Conservation (phyloP, 495 filamentous ascomycete genomes). For the Trichoderma orchidacearum region DNA sequence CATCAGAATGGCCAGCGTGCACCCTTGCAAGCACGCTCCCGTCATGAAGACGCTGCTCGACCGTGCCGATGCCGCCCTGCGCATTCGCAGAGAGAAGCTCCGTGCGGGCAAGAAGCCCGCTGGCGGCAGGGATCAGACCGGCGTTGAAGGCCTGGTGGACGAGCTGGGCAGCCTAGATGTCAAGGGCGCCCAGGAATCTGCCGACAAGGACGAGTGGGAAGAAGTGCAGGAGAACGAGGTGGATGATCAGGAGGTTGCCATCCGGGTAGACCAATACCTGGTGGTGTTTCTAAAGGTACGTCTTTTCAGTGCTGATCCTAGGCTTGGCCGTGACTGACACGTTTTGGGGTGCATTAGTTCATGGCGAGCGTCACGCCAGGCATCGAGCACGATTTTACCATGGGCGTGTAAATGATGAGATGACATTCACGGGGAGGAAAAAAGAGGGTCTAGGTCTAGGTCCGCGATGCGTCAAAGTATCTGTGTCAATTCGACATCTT, state of each 20-base stretch:
- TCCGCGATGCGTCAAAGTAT: too few relatives aligned
- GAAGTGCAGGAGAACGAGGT: conserved; percentile 47
- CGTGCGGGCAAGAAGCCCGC: conserved; percentile 33
- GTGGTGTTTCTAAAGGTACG: conserved; percentile 81
- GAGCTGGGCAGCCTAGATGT: conserved; percentile 43
- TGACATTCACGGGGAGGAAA: too few relatives aligned
- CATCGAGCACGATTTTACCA: conserved; percentile 97
- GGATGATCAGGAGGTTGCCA: conserved; percentile 75
- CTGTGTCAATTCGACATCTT: too few relatives aligned
- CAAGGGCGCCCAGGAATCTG: conserved; percentile 16
- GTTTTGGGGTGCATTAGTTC: conserved; percentile 35
- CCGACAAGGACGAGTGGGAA: conserved; percentile 67
- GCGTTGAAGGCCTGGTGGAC: conserved; percentile 42
- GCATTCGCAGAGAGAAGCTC: conserved; percentile 73
- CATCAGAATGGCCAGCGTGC: conserved; percentile 91
- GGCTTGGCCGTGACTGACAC: not conserved
- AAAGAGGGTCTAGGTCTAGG: too few relatives aligned
- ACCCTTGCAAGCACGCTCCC: conserved; percentile 82
- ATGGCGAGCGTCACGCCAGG: conserved; percentile 94
- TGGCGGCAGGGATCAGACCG: conserved; percentile 20
- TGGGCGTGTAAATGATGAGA: conserved; percentile 56
- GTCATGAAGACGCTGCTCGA: conserved; percentile 98
- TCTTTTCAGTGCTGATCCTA: conserved; percentile 4
- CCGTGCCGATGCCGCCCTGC: conserved; percentile 83
- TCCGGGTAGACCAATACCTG: conserved; percentile 92